Conservation (phyloP, 345 rosid genomes). For the Raphanus sativus region DNA sequence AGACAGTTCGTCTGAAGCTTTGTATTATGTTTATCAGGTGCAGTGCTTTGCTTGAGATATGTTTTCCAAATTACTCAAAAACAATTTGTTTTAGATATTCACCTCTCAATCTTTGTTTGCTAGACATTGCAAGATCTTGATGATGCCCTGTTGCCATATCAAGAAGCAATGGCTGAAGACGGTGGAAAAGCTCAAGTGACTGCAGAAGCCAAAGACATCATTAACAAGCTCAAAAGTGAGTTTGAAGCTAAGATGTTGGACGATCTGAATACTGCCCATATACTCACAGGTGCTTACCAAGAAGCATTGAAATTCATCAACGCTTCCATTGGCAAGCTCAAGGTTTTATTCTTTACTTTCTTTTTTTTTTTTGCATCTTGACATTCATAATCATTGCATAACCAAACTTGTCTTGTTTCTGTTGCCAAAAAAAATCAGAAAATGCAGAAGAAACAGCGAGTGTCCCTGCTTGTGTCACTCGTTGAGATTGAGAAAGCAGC, state of each 20-base stretch:
- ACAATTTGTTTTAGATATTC: not conserved
- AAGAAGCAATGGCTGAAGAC: slow-evolving; percentile 44
- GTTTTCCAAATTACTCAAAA: too few relatives aligned
- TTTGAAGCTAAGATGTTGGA: slow-evolving; percentile 73
- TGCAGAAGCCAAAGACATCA: slow-evolving; percentile 57
- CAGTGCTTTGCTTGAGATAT: not conserved
- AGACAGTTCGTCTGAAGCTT: slow-evolving; percentile 67
- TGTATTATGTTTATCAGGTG: slow-evolving; percentile 87
- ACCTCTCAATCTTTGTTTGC: not conserved
- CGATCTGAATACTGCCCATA: slow-evolving; percentile 71
- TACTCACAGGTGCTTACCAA: slow-evolving; percentile 79
- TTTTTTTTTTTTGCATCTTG: too few relatives aligned
- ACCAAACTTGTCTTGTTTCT: slow-evolving; percentile 2
- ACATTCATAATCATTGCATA: not conserved
- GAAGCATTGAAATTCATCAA: slow-evolving; percentile 81
- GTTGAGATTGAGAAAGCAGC: slow-evolving; percentile 58
- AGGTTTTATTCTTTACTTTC: slow-evolving; percentile 43
- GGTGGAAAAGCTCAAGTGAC: slow-evolving; percentile 39
- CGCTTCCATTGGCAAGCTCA: slow-evolving; percentile 52
- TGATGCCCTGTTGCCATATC: slow-evolving; percentile 53
- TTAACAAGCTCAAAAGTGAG: slow-evolving; percentile 51
- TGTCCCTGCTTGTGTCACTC: slow-evolving; percentile 63
- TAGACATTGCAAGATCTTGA: slow-evolving; percentile 81
- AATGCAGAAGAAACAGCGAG: slow-evolving; percentile 65
- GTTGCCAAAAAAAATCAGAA: slow-evolving; percentile 48